Evolutionary conservation across 2,329 filamentous ascomycete species (phyloP), one percentile per base, ranked within the genome.

Genomic region (Phialemoniopsis sp.): DNA sequence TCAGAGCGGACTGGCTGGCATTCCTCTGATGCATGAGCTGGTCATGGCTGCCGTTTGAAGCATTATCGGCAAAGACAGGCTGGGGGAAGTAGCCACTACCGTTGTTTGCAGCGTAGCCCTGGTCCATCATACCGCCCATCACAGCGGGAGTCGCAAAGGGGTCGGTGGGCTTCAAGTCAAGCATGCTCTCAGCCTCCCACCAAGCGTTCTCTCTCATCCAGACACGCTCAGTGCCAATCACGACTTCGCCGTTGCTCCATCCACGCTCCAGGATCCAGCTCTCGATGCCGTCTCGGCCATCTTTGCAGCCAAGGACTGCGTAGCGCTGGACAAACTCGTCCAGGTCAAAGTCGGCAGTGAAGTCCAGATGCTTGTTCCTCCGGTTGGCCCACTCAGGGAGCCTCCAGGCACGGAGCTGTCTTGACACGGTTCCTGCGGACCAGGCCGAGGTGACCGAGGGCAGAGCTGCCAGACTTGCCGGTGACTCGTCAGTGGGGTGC

Each of bases 131-230:
- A 8, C 48, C 48, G 13, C 15, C 28, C 9, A 33, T 40, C 8
- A 39, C 28, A 16, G 40, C 39, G 34, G 19, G 37, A 13, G 32
- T 32, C 6, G 46, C 52, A 26, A 55, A 48, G 34, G 51, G 46
- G 33, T 62, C 60, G 31, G 50, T 50, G 21, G 83, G 80, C 62
- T 93, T 91, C 52, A 94, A 72, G 55, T 98, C 93, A 19, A 97
- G 81, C 86, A 96, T 95, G 45, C 80, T 87, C 66, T 98, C 93
- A 5, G 90, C 91, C 63, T 97, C 91, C 91, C 91, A 97, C 91
- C 93, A 98, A 3, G 90, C 87, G 41, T 71, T 76, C 63, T 98
- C 93, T 36, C 91, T 80, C 70, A 97, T 90, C 93, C 93, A 98
- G 32, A 98, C 82, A 26, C 93, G 86, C 61, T 97, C 89, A 3